Evolutionary conservation across 2,329 filamentous ascomycete species (phyloP), one percentile per base, ranked within the genome.

Genomic region (Beauveria pseudobassiana): DNA sequence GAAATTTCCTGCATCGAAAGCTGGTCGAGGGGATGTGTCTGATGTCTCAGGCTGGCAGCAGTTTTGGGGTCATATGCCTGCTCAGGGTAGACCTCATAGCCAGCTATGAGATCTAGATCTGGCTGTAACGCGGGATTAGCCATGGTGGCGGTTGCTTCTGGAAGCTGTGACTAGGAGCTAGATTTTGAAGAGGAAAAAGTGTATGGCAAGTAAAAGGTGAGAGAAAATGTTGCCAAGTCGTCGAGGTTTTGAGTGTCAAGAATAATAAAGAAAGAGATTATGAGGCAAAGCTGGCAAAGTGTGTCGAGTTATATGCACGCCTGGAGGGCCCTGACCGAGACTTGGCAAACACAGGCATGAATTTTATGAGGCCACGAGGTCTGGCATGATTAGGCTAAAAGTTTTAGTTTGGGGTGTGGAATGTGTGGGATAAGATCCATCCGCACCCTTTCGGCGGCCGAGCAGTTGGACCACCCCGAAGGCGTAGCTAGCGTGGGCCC

Each of bases 1-100:
- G 76, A 74, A 22, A 84, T 83, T 71, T 87, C 84, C 45, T 82
- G 76, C 67, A 81, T 71, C 54, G 76, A 80, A 62, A 87, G 78
- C 66, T 77, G 82, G 68, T 82, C 81, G 45, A 78, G 70, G 64
- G 76, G 76, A 67, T 78, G 75, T 18, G 68, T 66, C 62, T 69
- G 68, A 60, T 69, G 70, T 63, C 71, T 67, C 54, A 69, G 64
- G 59, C 74, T 70, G 64, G 72, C 72, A 69, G 71, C 71, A 66
- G 70, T 69, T 63, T 72, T 73, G 69, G 66, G 73, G 69, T 71
- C 67, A 68, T 75, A 76, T 67, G 76, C 75, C 69, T 75, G 76
- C 48, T 63, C 57, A 6, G 62, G 62, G 68, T 73, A 77, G 64
- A 79, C 76, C 63, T 75, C 76, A 71, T 78, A 79, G 57, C 77